Evolutionary conservation across 768 basidiomycete species (phyloP).

Genomic region (Hericium alpestre): DNA sequence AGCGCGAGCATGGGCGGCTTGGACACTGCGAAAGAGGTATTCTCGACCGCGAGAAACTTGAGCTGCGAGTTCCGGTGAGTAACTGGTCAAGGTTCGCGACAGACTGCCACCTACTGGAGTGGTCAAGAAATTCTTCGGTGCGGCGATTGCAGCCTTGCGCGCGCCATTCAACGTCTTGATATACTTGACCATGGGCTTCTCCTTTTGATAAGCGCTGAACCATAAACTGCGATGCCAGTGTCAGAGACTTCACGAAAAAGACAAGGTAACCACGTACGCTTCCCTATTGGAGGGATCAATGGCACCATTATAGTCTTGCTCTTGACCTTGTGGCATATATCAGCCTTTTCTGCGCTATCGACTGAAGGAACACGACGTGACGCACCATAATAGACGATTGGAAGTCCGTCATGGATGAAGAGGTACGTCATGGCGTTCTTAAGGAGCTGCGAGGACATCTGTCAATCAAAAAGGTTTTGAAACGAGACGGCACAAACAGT

Average conservation of each 20-base stretch:
- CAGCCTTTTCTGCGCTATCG: background rate
- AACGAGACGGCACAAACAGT: constrained; percentile 20
- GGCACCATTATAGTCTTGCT: constrained; percentile 38
- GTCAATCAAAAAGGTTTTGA: background rate
- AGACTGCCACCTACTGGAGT: constrained; percentile 27
- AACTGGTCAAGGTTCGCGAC: background rate
- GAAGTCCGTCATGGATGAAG: constrained; percentile 43
- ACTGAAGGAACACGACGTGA: background rate
- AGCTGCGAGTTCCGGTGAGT: constrained; percentile 22
- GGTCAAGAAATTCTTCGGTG: constrained; percentile 33
- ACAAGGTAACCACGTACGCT: constrained; percentile 23
- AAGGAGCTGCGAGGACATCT: constrained; percentile 21
- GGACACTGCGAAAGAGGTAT: constrained; percentile 34
- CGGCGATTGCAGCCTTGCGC: constrained; percentile 37
- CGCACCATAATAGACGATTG: constrained; percentile 39
- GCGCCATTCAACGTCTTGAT: constrained; percentile 39
- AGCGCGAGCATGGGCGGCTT: constrained; percentile 49
- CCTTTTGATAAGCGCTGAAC: constrained; percentile 42
- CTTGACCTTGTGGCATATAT: constrained; percentile 26
- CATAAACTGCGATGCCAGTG: constrained; percentile 35
- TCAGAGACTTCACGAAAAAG: background rate
- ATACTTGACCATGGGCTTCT: constrained; percentile 38
- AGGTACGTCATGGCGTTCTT: constrained; percentile 40
- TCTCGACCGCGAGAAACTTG: constrained; percentile 32
- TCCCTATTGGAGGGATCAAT: constrained; percentile 39